These are phyloP conservation scores for Lachancea quebecensis DNA, from an alignment of 805 yeast genomes.

Conservation along the genomic window DNA sequence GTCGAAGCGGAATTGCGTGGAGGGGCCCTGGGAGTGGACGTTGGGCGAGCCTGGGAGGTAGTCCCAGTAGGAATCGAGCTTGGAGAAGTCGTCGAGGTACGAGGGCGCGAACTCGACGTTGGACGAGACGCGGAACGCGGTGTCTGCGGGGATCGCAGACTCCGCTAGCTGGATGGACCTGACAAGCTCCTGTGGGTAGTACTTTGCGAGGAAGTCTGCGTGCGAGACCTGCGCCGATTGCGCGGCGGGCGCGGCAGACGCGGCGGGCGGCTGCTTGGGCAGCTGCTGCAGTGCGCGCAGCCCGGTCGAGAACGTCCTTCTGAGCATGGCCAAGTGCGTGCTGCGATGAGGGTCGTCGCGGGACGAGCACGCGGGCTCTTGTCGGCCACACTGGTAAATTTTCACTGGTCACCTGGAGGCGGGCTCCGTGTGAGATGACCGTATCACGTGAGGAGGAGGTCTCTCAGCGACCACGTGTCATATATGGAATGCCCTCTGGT, in stretches of 20 bases:
- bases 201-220: slow-evolving; percentile 46
- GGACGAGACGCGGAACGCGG: slow-evolving; percentile 38
- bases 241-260: not conserved
- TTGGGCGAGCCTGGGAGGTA: slow-evolving; percentile 31
- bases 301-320: slow-evolving; percentile 18
- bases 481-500: too few species aligned
- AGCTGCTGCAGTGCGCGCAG: slow-evolving; percentile 15
- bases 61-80: slow-evolving; percentile 73
- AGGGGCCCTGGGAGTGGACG: slow-evolving; percentile 16
- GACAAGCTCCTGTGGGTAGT: slow-evolving; percentile 74
- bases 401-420: too few species aligned
- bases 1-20: slow-evolving; percentile 18
- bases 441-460: too few species aligned
- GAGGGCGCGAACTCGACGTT: slow-evolving; percentile 60
- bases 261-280: slow-evolving; percentile 2
- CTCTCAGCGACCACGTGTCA: too few species aligned
- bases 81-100: slow-evolving; percentile 62
- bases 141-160: slow-evolving; percentile 60
- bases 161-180: slow-evolving; percentile 81
- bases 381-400: too few species aligned
- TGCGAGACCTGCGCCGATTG: slow-evolving; percentile 20
- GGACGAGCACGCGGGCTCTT: too few species aligned
- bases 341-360: not conserved
- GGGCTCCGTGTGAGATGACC: too few species aligned
- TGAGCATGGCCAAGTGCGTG: slow-evolving; percentile 10